Conservation (phyloP, 176 grass and related monocot genomes). For the Triticum timopheevii region DNA sequence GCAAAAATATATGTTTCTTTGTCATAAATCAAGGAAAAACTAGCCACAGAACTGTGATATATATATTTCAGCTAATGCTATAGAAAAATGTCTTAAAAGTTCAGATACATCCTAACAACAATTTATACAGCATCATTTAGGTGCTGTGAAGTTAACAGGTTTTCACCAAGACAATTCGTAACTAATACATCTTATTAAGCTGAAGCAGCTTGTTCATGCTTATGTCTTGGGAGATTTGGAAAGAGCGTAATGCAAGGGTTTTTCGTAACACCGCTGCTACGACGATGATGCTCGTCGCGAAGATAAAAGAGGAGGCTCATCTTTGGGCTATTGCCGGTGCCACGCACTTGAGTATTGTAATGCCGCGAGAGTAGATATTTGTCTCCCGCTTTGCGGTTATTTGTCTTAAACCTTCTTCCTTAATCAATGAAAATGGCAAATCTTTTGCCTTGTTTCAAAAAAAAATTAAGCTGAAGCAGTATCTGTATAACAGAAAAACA, state of each 20-base stretch:
- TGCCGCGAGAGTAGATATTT: too few species aligned
- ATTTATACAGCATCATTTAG: neutral
- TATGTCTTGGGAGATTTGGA: too few species aligned
- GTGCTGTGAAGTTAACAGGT: neutral
- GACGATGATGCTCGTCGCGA: too few species aligned
- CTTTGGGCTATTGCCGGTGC: too few species aligned
- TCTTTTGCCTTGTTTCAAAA: too few species aligned
- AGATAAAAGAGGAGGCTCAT: too few species aligned
- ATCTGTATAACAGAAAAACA: neutral
- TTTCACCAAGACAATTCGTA: neutral
- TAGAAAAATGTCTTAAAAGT: neutral
- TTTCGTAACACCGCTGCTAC: too few species aligned
- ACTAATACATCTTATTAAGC: neutral
- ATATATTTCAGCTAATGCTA: neutral
- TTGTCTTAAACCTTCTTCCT: too few species aligned
- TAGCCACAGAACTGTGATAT: neutral
- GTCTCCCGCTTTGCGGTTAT: too few species aligned
- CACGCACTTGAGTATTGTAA: too few species aligned
- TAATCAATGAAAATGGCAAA: too few species aligned
- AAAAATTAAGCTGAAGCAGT: neutral
- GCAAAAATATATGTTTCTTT: constrained; percentile 2
- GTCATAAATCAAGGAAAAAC: neutral
- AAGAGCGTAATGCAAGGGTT: too few species aligned
- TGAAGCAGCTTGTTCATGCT: neutral
- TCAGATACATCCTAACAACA: neutral